Evolutionary conservation across 2,329 filamentous ascomycete genomes (phyloP), one percentile per base, ranked within the genome.

Genomic region (Ilyonectria destructans): DNA sequence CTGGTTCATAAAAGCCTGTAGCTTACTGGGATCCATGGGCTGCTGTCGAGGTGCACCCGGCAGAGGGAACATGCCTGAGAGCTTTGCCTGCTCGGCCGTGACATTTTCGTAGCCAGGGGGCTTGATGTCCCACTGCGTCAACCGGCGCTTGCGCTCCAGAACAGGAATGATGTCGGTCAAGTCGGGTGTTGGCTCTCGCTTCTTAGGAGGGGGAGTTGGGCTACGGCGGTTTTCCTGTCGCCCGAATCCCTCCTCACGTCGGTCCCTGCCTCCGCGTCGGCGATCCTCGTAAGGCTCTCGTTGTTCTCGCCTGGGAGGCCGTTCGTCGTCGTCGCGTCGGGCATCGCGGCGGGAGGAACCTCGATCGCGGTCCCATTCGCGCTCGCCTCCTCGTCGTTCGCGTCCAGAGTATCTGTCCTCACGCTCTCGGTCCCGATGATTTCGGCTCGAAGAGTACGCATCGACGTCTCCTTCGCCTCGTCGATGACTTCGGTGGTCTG

Each of bases 41-140:
- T 98, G 95, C 81, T 97, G 95, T 74, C 96, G 91, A 62, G 96
- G 96, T 69, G 96, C 96, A 72, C 96, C 96, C 4, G 96, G 96
- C 52, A 99, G 90, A 68, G 97, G 95, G 85, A 99, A 99, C 96
- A 99, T 98, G 85, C 96, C 92, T 73, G 97, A 99, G 51, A 99
- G 88, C 86, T 99, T 99, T 58, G 96, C 97, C 82, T 99, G 97
- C 82, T 99, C 97, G 23, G 96, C 95, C 2, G 96, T 98, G 72
- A 99, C 96, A 81, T 96, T 97, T 79, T 99, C 97, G 78, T 99
- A 99, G 51, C 96, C 96, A 17, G 95, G 94, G 6, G 96, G 96
- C 84, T 99, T 99, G 82, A 99, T 98, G 81, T 99, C 97, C 96
- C 96, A 99, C 82, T 99, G 97, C 40, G 95, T 98, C 86, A 99